Evolutionary conservation across 176 grass and related monocot species (phyloP), one percentile per base, ranked within the genome.

Genomic region (Zea luxurians): DNA sequence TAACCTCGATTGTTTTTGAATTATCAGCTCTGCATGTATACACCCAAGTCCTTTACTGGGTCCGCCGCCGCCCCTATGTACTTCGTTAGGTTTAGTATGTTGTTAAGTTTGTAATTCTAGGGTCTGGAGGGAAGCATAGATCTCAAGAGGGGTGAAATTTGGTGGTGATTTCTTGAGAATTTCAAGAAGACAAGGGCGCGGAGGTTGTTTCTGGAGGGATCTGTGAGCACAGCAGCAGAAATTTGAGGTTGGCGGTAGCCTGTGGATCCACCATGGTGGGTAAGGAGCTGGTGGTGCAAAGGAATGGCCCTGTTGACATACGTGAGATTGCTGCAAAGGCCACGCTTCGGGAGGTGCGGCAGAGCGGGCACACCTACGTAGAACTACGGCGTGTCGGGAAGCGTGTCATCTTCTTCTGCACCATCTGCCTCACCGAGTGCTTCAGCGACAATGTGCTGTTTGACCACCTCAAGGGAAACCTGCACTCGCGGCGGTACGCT

Each of bases 331-430:
- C 90, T 9, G 96, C 92, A 1, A 91, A 90, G 79, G 76, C 92
- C 37, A 99, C 96, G 7, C 88, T 99, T 0, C 67, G 90, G 45
- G 88, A 93, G 66, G 96, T 99, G 70, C 81, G 96, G 76, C 96
- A 92, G 70, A 92, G 77, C 6, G 96, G 96, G 66, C 92, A 96
- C 81, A 84, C 81, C 17, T 99, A 99, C 1, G 96, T 99, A n/a
- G 92, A 99, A 74, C 86, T 99, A 40, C 87, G 96, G 27, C 96
- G 76, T 0, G 88, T 44, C 0, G 96, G 92, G 42, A 95, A 96
- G 76, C 92, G 86, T 3, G 71, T 87, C 68, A 99, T 96, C 80
- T 99, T 99, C 92, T 99, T 96, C 86, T 99, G 96, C 81, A 95
- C 96, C 43, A 90, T 99, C 80, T 99, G 96, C 81, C 92, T 99